Conservation (phyloP, 2,329 filamentous ascomycete species). For the Trichoderma sp. region DNA sequence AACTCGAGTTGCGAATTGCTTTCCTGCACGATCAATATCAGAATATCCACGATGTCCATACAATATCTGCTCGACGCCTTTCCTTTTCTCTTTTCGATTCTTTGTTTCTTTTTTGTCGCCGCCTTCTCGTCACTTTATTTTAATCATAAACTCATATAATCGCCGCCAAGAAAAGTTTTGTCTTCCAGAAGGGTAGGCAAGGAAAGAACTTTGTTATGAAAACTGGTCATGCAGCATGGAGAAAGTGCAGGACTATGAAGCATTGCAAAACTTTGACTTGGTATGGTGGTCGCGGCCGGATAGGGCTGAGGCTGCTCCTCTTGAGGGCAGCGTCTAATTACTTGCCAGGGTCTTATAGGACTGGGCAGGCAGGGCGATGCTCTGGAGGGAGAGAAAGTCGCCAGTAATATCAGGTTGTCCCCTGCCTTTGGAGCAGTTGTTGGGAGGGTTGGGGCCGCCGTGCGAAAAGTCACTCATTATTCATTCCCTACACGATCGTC, state of each 20-base stretch:
- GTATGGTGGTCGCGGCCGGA: slow-evolving; percentile 5
- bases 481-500: slow-evolving; percentile 23
- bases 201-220: slow-evolving; percentile 39
- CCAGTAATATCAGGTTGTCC: slow-evolving; percentile 24
- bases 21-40: slow-evolving; percentile 54
- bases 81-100: slow-evolving; percentile 48
- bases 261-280: slow-evolving; percentile 22
- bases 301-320: slow-evolving; percentile 1
- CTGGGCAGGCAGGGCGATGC: slow-evolving; percentile 21
- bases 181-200: slow-evolving; percentile 33
- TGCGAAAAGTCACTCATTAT: slow-evolving; percentile 20
- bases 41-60: slow-evolving; percentile 60
- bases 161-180: slow-evolving; percentile 39
- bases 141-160: slow-evolving; percentile 45
- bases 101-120: slow-evolving; percentile 39
- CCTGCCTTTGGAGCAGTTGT: slow-evolving; percentile 24
- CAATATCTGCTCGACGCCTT: slow-evolving; percentile 60
- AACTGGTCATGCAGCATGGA: slow-evolving; percentile 37
- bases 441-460: slow-evolving; percentile 20
- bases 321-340: background rate
- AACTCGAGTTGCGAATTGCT: slow-evolving; percentile 26
- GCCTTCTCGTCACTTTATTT: slow-evolving; percentile 40
- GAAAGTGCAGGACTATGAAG: slow-evolving; percentile 36
- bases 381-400: slow-evolving; percentile 25
- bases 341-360: background rate